Conservation (phyloP, 2,329 filamentous ascomycete genomes). For the Cytospora paraplurivora region DNA sequence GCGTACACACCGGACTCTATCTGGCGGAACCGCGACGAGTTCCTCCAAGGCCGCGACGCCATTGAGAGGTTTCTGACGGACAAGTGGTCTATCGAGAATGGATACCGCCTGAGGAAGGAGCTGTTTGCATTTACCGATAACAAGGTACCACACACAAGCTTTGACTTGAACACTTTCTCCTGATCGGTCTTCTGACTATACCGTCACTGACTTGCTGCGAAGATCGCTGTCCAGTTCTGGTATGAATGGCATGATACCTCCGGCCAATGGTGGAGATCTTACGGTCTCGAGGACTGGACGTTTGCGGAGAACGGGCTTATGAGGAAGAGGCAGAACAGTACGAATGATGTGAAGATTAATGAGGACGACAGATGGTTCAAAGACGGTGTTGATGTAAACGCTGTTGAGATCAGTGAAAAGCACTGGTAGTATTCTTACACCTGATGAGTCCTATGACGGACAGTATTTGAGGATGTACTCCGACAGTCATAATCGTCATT, state of each 20-base stretch:
- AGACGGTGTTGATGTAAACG: slow-evolving; percentile 69
- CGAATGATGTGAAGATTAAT: slow-evolving; percentile 66
- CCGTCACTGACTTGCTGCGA: not conserved
- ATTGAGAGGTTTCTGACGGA: slow-evolving; percentile 69
- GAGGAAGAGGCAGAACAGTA: slow-evolving; percentile 76
- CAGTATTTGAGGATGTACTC: not conserved
- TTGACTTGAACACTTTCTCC: not conserved
- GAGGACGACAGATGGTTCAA: slow-evolving; percentile 69
- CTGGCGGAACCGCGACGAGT: slow-evolving; percentile 77
- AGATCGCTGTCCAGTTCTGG: slow-evolving; percentile 89
- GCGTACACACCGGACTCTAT: slow-evolving; percentile 76
- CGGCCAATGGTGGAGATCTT: slow-evolving; percentile 84
- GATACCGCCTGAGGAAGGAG: slow-evolving; percentile 78
- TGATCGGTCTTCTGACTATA: not conserved
- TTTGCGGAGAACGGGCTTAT: slow-evolving; percentile 71
- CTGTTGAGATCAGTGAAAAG: slow-evolving; percentile 65
- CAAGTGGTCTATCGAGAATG: slow-evolving; percentile 75
- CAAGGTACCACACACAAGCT: slow-evolving; percentile 46
- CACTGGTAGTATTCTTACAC: slow-evolving; percentile 57
- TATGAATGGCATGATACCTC: slow-evolving; percentile 74
- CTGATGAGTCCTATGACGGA: not conserved
- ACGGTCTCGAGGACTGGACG: slow-evolving; percentile 81
- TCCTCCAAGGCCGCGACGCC: slow-evolving; percentile 67
- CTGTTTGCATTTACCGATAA: slow-evolving; percentile 76
- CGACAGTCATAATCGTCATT: not conserved